Evolutionary conservation across 768 basidiomycete species (phyloP), one percentile per base, ranked within the genome.

Genomic region (Hirschioporus abietinus): DNA sequence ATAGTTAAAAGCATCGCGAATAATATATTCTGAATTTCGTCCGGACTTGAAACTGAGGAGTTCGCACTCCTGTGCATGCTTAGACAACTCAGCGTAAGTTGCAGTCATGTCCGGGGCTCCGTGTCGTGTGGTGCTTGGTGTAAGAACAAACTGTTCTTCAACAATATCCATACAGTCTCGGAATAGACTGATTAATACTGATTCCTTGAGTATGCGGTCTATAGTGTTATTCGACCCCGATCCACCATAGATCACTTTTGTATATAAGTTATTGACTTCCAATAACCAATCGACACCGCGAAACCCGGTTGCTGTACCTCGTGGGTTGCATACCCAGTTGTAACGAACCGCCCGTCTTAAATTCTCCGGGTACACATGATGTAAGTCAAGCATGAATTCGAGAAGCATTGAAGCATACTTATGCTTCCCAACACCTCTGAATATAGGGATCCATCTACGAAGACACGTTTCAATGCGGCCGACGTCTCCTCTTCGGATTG

Each of bases 221-320:
- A 75, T 73, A 1, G 72, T 78, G 27, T 72, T 71, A 66, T 80
- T 82, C 1, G 77, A 77, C 3, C 69, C 74, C 9, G 74, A 72
- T 0, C 79, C 78, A 1, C 75, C 75, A 67, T 80, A 76, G 1
- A 78, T 76, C 0, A 79, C 80, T 71, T 82, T 83, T 8, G 74
- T 80, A 20, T 76, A 80, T 1, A 82, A 73, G 66, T 83, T 82
- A 34, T 81, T 77, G 2, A 77, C 71, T 66, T 84, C 80, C 0
- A 79, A 70, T 10, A 76, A 63, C 80, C 80, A 82, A 62, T 82
- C 81, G 1, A 80, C 69, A 0, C 71, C 75, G 0, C 74, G 67
- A 36, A 76, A 83, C 0, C 67, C 66, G 3, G 72, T 70, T 9
- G 65, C 61, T 35, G 73, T 71, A 0, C 81, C 79, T 0, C 74